phyloP scores from a whole-genome alignment of 2,329 filamentous ascomycete genomes.

The Hypoxylon sp. region DNA sequence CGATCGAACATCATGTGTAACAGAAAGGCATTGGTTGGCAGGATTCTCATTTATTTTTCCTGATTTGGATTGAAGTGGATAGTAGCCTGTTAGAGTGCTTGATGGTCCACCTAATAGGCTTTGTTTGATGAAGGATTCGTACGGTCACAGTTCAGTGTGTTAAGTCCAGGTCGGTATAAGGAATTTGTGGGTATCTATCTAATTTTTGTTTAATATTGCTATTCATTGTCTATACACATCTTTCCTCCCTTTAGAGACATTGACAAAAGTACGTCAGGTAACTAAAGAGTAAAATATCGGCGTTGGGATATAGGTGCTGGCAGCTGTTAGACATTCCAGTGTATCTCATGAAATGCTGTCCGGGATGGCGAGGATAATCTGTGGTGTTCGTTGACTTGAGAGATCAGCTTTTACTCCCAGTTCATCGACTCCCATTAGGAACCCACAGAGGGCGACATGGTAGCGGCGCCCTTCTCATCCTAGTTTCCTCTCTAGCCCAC shows the following conservation, averaged over 20 bases:
- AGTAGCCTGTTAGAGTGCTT: not conserved
- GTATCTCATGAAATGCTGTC: not conserved
- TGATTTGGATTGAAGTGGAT: not conserved
- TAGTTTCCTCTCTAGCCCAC: not conserved
- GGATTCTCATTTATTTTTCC: not conserved
- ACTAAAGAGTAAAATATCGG: not conserved
- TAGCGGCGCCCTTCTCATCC: not conserved
- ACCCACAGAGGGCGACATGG: not conserved
- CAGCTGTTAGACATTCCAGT: not conserved
- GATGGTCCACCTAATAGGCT: not conserved
- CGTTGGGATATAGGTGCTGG: not conserved
- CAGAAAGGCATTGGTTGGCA: not conserved
- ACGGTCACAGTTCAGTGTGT: not conserved
- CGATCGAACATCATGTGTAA: constrained; percentile 2
- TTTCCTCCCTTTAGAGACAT: not conserved
- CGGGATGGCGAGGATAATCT: not conserved
- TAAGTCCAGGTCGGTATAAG: not conserved
- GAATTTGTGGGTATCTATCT: not conserved
- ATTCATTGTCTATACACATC: not conserved
- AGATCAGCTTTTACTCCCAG: not conserved
- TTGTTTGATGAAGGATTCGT: not conserved
- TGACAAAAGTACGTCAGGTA: constrained; percentile 1
- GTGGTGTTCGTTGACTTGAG: not conserved
- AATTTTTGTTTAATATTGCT: constrained; percentile 2
- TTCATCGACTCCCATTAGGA: not conserved